Evolutionary conservation across 1,284 basidiomycete species (phyloP), one percentile per base, ranked within the genome.

Genomic region (Pterulicium gracile): DNA sequence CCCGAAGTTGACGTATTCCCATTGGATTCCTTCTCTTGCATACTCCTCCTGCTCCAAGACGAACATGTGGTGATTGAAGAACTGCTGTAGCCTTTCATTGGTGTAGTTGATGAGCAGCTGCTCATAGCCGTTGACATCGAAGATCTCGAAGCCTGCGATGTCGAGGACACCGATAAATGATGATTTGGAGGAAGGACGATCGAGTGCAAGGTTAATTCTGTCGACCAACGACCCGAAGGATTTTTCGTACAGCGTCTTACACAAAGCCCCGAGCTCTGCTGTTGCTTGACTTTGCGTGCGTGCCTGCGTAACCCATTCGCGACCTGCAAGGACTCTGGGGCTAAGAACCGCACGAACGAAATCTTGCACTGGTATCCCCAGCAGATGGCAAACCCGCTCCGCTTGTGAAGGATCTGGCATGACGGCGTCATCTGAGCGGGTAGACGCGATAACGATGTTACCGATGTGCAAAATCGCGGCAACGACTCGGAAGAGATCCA

Each of bases 1-100:
- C 14, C 95, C 96, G 61, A 99, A 99, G 67, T 98, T 97, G 66
- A 97, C 87, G 60, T 96, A 98, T 60, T 96, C 87, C 96, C 96
- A 99, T 51, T 95, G 84, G 62, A 99, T 99, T 39, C 86, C 86
- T 62, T 99, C 96, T 20, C 96, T 80, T 12, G 91, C 79, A 65
- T 99, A 98, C 64, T 99, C 96, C 61, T 99, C 95, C 63, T 99
- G 96, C 68, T 99, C 96, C 34, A 98, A 79, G 12, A 97, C 93
- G 63, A 99, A 98, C 96, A 98, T 98, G 65, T 98, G 96, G 64
- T 98, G 93, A 60, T 98, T 99, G 78, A 97, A 97, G 68, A 94
- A 96, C 60, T 94, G 92, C 61, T 95, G 92, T 4, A 97, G 75
- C 60, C 87, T 93, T 72, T 97, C 93, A 69, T 98, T 98, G 39